Evolutionary conservation across 495 filamentous ascomycete genomes (phyloP).

Genomic region (Alectoria sarmentosa): DNA sequence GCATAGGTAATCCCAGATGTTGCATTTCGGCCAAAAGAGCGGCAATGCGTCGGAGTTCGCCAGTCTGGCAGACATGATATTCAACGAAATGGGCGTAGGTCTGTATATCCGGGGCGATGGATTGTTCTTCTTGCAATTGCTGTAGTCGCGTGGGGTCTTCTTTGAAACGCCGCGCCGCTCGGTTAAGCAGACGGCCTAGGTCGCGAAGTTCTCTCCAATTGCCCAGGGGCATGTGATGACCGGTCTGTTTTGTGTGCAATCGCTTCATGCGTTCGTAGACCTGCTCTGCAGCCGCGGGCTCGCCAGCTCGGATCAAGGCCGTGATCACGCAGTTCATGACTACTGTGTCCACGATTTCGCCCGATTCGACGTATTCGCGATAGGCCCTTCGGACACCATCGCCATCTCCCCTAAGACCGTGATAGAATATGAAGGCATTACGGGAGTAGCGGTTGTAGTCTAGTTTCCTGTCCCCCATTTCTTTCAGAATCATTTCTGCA

Average conservation of each 20-base stretch:
- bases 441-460: slow-evolving; percentile 65
- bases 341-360: slow-evolving; percentile 81
- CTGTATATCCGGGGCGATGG: slow-evolving; percentile 52
- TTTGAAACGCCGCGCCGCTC: slow-evolving; percentile 48
- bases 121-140: slow-evolving; percentile 46
- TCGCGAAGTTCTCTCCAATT: slow-evolving; percentile 50
- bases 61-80: slow-evolving; percentile 42
- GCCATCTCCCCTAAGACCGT: slow-evolving; percentile 62
- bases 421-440: slow-evolving; percentile 72
- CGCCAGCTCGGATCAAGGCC: slow-evolving; percentile 65
- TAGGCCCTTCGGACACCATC: slow-evolving; percentile 65
- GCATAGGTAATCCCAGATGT: slow-evolving; percentile 44
- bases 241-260: slow-evolving; percentile 38
- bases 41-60: slow-evolving; percentile 49
- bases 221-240: slow-evolving; percentile 37
- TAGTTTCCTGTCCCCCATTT: slow-evolving; percentile 65
- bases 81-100: slow-evolving; percentile 60
- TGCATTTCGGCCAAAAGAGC: slow-evolving; percentile 61
- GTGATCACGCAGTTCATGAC: slow-evolving; percentile 80
- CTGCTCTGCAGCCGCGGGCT: slow-evolving; percentile 63
- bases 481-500: slow-evolving; percentile 73
- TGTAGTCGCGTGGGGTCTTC: slow-evolving; percentile 38
- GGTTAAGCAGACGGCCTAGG: slow-evolving; percentile 37
- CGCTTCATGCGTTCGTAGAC: slow-evolving; percentile 77
- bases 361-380: slow-evolving; percentile 64